phyloP scores from a whole-genome alignment of 305 asterid genomes.

The Andrographis paniculata region DNA sequence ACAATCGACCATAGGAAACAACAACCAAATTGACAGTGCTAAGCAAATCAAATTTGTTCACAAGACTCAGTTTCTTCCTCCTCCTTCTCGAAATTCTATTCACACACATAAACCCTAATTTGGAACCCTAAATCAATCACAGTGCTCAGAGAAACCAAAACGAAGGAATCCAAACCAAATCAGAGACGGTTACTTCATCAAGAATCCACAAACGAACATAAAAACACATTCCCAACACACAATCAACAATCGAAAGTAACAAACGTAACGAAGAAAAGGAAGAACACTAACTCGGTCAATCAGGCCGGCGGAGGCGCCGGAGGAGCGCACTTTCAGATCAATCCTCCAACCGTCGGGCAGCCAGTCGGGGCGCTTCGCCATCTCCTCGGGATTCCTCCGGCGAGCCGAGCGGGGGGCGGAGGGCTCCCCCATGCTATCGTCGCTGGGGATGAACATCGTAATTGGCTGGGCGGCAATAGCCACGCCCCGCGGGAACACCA shows the following conservation, averaged over 20 bases:
- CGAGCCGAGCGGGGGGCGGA: constrained; percentile 22
- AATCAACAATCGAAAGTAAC: not conserved
- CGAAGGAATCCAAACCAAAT: too few species aligned
- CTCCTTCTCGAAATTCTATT: too few species aligned
- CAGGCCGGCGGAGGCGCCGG: constrained; percentile 68
- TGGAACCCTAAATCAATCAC: too few species aligned
- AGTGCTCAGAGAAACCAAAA: too few species aligned
- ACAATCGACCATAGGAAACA: too few species aligned
- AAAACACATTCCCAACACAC: too few species aligned
- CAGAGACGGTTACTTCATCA: too few species aligned
- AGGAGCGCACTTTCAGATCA: constrained; percentile 42
- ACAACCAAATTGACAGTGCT: too few species aligned
- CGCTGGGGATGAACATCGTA: constrained; percentile 25
- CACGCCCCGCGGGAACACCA: constrained; percentile 22
- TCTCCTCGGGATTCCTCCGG: constrained; percentile 40
- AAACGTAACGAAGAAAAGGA: not conserved
- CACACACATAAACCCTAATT: too few species aligned
- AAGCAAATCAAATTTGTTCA: too few species aligned
- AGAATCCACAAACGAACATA: too few species aligned
- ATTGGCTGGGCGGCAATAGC: constrained; percentile 38
- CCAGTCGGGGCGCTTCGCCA: constrained; percentile 61
- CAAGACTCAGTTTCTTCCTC: too few species aligned
- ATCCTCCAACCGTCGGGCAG: constrained; percentile 54
- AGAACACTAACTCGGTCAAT: constrained; percentile 47
- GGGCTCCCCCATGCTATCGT: constrained; percentile 19